phyloP scores from a whole-genome alignment of 371 early-diverging fungal species.

The Chytridium lagenaria region DNA sequence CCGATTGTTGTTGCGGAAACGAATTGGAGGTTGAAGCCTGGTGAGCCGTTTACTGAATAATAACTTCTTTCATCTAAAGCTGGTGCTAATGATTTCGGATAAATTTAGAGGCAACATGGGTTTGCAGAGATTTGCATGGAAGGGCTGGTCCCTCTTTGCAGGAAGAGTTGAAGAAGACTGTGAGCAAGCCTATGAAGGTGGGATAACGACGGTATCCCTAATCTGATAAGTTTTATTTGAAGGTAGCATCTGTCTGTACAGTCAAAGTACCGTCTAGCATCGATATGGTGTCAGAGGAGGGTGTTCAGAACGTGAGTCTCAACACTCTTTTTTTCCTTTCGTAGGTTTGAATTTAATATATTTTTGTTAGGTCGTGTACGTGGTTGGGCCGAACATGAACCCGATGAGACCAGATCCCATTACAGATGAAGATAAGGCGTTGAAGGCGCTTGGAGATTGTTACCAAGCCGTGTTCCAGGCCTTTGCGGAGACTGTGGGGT shows the following conservation, averaged over 20 bases:
- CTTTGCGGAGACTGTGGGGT: slow-evolving; percentile 13
- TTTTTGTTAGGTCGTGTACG: slow-evolving; percentile 24
- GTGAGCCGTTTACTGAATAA: slow-evolving; percentile 18
- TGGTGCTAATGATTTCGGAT: not conserved
- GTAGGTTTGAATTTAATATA: not conserved
- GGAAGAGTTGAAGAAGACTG: not conserved
- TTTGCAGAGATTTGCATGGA: slow-evolving; percentile 18
- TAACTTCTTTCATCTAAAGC: not conserved
- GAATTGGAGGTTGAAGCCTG: slow-evolving; percentile 36
- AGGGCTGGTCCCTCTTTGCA: slow-evolving; percentile 24
- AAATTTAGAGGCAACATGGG: slow-evolving; percentile 28
- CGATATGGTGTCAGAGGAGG: slow-evolving; percentile 23
- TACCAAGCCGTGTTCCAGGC: slow-evolving; percentile 14
- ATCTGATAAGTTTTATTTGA: not conserved
- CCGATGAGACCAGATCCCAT: slow-evolving; percentile 29
- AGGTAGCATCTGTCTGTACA: slow-evolving; percentile 31
- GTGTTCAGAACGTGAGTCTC: slow-evolving; percentile 26
- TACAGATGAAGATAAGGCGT: slow-evolving; percentile 19
- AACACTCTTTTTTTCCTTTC: not conserved
- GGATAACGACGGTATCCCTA: not conserved
- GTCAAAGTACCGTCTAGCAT: slow-evolving; percentile 19
- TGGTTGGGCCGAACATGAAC: slow-evolving; percentile 42
- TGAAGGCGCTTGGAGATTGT: not conserved
- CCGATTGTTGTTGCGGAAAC: slow-evolving; percentile 33
- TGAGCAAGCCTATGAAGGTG: slow-evolving; percentile 2